A percentile compares a stretch with the other conserved stretches of the same genome.
Evolutionary conservation across 306 rosid genomes (phyloP).

Genomic region (Castanospermum australe): DNA sequence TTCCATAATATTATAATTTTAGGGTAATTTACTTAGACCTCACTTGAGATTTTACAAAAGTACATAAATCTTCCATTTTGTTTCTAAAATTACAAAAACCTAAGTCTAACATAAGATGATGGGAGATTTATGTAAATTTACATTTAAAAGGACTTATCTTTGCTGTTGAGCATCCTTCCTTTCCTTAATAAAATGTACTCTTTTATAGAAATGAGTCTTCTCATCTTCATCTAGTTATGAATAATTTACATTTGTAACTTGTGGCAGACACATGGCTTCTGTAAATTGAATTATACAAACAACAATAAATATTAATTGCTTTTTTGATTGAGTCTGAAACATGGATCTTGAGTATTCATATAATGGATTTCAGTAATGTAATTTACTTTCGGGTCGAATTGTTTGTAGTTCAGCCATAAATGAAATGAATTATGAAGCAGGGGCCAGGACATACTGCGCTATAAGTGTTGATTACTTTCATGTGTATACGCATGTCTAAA

Average conservation of each 20-base stretch:
- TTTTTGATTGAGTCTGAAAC: background rate
- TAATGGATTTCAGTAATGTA: background rate
- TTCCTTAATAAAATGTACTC: too few relatives aligned
- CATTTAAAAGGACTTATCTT: too few relatives aligned
- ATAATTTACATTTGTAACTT: background rate
- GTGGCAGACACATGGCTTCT: background rate
- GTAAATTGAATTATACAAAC: background rate
- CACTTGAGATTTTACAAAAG: too few relatives aligned
- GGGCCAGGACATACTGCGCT: background rate
- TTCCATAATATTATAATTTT: too few relatives aligned
- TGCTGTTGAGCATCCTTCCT: too few relatives aligned
- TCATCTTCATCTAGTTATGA: too few relatives aligned
- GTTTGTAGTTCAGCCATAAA: background rate
- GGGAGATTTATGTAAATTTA: too few relatives aligned
- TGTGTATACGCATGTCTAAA: background rate
- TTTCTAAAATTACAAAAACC: too few relatives aligned
- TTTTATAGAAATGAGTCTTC: too few relatives aligned
- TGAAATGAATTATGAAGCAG: background rate
- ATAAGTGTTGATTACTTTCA: background rate
- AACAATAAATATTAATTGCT: background rate
- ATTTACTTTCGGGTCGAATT: background rate
- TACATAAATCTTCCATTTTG: too few relatives aligned
- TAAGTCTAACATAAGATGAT: too few relatives aligned
- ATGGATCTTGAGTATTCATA: background rate
- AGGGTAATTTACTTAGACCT: too few relatives aligned